Conservation (phyloP, 768 basidiomycete genomes). For the Kwoniella sp. region DNA sequence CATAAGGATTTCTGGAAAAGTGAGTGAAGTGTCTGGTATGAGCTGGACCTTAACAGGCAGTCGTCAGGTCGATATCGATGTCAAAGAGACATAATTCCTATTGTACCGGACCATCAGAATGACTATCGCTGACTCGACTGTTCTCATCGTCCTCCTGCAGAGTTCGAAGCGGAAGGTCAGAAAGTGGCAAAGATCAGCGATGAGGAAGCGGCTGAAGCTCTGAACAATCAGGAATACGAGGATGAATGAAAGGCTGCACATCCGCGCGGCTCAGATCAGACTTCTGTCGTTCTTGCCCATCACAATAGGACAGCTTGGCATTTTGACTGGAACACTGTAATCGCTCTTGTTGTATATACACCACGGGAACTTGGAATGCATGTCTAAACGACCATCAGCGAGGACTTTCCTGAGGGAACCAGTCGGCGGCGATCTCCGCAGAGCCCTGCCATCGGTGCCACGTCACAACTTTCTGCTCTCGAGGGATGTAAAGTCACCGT, state of each 20-base stretch:
- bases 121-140: background rate
- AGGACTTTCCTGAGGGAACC: too few relatives aligned
- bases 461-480: constrained; percentile 24
- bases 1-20: constrained; percentile 54
- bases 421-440: constrained; percentile 4
- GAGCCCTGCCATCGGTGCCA: background rate
- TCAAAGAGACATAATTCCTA: too few relatives aligned
- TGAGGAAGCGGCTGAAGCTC: constrained; percentile 50
- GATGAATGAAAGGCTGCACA: background rate
- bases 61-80: background rate
- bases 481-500: background rate
- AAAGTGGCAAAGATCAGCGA: constrained; percentile 40
- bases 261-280: background rate
- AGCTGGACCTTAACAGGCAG: background rate
- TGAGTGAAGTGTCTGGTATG: constrained; percentile 30
- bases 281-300: too few relatives aligned
- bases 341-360: too few relatives aligned
- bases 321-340: too few relatives aligned
- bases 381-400: too few relatives aligned
- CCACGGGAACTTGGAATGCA: too few relatives aligned
- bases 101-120: too few relatives aligned
- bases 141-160: constrained; percentile 20
- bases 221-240: constrained; percentile 31
- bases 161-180: constrained; percentile 42
- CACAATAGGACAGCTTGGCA: too few relatives aligned